These are phyloP conservation scores for Chamaenerion angustifolium DNA, from an alignment of 345 rosid genomes.

Conservation along the genomic window DNA sequence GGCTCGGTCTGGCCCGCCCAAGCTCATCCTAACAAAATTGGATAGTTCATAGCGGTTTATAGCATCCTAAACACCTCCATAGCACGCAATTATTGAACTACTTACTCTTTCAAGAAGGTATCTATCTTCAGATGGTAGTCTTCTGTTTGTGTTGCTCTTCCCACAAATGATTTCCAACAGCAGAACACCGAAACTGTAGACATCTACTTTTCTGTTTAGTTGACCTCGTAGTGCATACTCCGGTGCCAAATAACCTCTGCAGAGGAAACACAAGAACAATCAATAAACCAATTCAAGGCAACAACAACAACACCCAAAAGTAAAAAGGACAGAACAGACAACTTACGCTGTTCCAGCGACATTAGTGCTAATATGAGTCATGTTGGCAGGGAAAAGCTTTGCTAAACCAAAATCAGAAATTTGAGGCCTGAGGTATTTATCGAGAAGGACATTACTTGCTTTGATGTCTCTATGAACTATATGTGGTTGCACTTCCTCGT, in stretches of 20 bases:
- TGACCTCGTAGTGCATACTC: conserved; percentile 66
- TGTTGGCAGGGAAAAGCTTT: conserved; percentile 44
- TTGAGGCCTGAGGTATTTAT: conserved; percentile 35
- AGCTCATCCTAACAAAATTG: no score
- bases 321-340: neutral
- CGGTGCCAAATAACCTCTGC: conserved; percentile 66
- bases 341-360: conserved; percentile 69
- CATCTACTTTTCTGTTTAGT: conserved; percentile 52
- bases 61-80: no score
- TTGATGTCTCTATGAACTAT: conserved; percentile 66
- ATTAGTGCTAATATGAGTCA: conserved; percentile 56
- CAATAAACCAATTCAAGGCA: conserved; percentile 1
- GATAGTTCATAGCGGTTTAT: no score
- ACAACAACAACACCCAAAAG: neutral
- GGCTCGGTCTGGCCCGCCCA: no score
- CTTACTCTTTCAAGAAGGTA: conserved; percentile 57
- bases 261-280: neutral
- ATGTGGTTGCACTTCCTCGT: conserved; percentile 47
- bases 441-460: conserved; percentile 69
- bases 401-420: conserved; percentile 78
- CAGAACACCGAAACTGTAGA: conserved; percentile 64
- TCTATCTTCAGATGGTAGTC: conserved; percentile 27
- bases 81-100: no score
- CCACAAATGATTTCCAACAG: conserved; percentile 57
- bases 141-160: conserved; percentile 38